Evolutionary conservation across 805 yeast species (phyloP).

Genomic region (Novakomyces olei): DNA sequence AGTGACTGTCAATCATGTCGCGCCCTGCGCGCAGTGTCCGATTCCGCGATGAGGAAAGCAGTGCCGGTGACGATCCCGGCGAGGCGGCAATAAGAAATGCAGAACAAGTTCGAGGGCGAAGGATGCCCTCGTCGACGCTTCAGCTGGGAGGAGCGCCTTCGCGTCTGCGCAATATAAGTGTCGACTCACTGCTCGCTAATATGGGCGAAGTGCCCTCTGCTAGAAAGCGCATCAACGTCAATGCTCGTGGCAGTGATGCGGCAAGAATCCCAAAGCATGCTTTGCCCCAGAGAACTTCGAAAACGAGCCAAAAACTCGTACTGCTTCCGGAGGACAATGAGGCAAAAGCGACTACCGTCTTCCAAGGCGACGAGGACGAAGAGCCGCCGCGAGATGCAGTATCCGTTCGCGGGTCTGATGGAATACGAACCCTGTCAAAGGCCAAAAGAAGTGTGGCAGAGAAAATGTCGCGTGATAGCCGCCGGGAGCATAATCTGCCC

Average conservation of each 20-base stretch:
- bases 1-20: too few species aligned
- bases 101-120: too few species aligned
- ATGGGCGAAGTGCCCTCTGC: neutral
- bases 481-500: slow-evolving; percentile 1
- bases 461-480: neutral
- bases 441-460: neutral
- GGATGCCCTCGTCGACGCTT: too few species aligned
- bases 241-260: neutral
- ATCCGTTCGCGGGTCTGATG: neutral
- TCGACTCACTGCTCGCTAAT: neutral
- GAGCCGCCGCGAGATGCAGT: slow-evolving; percentile 1
- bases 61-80: too few species aligned
- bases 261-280: neutral
- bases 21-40: too few species aligned
- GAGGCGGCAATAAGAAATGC: too few species aligned
- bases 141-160: too few species aligned
- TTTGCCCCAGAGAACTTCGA: slow-evolving; percentile 3
- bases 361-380: slow-evolving; percentile 1
- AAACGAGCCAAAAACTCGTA: slow-evolving; percentile 3
- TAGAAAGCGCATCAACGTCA: too few species aligned
- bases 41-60: too few species aligned
- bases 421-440: neutral
- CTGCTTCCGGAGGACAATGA: slow-evolving; percentile 3
- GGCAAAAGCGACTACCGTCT: neutral
- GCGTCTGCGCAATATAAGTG: neutral